Evolutionary conservation across 495 filamentous ascomycete genomes (phyloP).

Genomic region (Daldinia vernicosa): DNA sequence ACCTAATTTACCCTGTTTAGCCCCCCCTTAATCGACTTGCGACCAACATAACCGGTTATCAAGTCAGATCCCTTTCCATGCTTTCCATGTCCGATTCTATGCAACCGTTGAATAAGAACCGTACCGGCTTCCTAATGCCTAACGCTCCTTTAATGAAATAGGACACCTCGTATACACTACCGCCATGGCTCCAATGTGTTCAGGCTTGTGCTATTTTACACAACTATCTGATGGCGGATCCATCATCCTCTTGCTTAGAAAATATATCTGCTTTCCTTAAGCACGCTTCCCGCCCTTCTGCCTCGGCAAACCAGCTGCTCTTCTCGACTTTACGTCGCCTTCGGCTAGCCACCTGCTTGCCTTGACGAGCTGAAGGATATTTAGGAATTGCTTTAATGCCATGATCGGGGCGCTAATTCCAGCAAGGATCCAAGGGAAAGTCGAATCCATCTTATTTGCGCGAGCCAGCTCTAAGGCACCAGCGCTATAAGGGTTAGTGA

Average conservation of each 20-base stretch:
- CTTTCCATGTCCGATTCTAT: slow-evolving; percentile 37
- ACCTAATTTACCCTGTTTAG: slow-evolving; percentile 22
- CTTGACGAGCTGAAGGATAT: slow-evolving; percentile 92
- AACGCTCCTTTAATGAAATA: slow-evolving; percentile 23
- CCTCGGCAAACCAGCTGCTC: slow-evolving; percentile 59
- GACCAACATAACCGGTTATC: slow-evolving; percentile 5
- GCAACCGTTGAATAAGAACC: slow-evolving; percentile 34
- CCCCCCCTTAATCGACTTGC: slow-evolving; percentile 4
- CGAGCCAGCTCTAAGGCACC: slow-evolving; percentile 90
- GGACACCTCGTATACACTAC: slow-evolving; percentile 32
- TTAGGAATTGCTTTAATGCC: slow-evolving; percentile 90
- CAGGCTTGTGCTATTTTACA: slow-evolving; percentile 1
- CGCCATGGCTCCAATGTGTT: slow-evolving; percentile 11
- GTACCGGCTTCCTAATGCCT: slow-evolving; percentile 19
- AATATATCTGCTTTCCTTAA: slow-evolving; percentile 6
- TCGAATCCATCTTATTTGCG: slow-evolving; percentile 84
- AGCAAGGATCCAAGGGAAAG: slow-evolving; percentile 86
- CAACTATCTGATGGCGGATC: background rate
- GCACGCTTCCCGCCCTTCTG: slow-evolving; percentile 44
- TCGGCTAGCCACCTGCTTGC: slow-evolving; percentile 92
- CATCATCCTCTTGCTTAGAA: background rate
- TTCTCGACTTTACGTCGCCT: slow-evolving; percentile 73
- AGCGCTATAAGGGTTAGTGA: slow-evolving; percentile 85
- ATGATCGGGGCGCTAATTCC: slow-evolving; percentile 85
- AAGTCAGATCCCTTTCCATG: slow-evolving; percentile 31